These are phyloP conservation scores for Coniophora puteana DNA, from an alignment of 1,284 basidiomycete genomes.

Conservation along the genomic window DNA sequence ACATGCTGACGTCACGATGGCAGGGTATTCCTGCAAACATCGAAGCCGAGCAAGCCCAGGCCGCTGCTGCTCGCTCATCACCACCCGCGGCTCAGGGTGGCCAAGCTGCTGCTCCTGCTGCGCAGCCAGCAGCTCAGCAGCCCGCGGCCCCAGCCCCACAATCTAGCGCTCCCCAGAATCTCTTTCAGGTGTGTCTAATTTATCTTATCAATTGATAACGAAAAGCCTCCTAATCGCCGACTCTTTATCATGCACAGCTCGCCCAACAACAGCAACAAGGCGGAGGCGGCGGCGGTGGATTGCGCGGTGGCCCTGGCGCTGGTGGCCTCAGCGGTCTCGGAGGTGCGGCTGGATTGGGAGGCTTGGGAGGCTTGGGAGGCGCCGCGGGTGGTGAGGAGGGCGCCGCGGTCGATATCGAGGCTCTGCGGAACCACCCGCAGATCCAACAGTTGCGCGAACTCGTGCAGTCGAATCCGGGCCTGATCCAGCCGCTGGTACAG, in stretches of 20 bases:
- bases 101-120: conserved; percentile 29
- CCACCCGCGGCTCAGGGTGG: conserved; percentile 28
- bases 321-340: conserved; percentile 28
- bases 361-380: conserved; percentile 18
- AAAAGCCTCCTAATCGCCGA: conserved; percentile 7
- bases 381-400: conserved; percentile 30
- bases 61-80: conserved; percentile 30
- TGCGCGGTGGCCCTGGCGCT: conserved; percentile 29
- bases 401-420: conserved; percentile 45
- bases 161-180: conserved; percentile 53
- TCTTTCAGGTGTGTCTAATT: conserved; percentile 60
- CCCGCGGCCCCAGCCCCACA: conserved; percentile 27
- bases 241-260: conserved; percentile 38
- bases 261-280: conserved; percentile 71
- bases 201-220: background rate
- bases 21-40: conserved; percentile 81
- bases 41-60: conserved; percentile 41
- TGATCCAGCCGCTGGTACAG: conserved; percentile 80
- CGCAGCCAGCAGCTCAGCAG: conserved; percentile 35
- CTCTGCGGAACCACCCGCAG: conserved; percentile 58
- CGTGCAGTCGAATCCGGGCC: conserved; percentile 71
- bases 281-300: conserved; percentile 29
- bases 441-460: conserved; percentile 68
- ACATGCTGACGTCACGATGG: conserved; percentile 9
- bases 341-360: conserved; percentile 15